Evolutionary conservation across 768 basidiomycete genomes (phyloP).

Genomic region (Lactifluus piperatus): DNA sequence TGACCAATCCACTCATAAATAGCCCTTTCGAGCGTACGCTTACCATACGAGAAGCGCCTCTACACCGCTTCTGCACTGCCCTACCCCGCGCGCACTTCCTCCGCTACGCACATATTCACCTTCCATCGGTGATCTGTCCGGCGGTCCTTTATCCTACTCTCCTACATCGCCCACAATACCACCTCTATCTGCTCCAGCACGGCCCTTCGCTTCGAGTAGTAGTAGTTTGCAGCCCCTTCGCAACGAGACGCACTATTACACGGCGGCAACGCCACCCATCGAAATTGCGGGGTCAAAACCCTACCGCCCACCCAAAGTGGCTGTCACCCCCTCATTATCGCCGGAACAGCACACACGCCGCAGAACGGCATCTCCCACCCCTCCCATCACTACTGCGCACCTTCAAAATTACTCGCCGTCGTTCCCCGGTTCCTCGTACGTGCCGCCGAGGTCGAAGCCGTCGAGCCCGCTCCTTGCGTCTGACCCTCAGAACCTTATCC

Average conservation of each 20-base stretch:
- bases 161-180: neutral
- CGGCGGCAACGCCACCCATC: neutral
- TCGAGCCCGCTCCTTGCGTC: neutral
- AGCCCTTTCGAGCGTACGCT: neutral
- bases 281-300: neutral
- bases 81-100: neutral
- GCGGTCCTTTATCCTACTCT: neutral
- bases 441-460: neutral
- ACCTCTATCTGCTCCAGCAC: neutral
- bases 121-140: neutral
- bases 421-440: neutral
- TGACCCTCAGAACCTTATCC: conserved; percentile 16
- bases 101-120: neutral
- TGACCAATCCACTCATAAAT: neutral
- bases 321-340: neutral
- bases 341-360: neutral
- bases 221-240: neutral
- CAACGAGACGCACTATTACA: neutral
- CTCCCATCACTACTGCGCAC: neutral
- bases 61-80: neutral
- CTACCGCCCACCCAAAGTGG: neutral
- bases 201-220: neutral
- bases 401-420: conserved; percentile 7
- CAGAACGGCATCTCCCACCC: neutral
- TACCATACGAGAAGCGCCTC: conserved; percentile 9